Conservation (phyloP, 2,329 filamentous ascomycete species). For the Cordyceps fumosorosea region DNA sequence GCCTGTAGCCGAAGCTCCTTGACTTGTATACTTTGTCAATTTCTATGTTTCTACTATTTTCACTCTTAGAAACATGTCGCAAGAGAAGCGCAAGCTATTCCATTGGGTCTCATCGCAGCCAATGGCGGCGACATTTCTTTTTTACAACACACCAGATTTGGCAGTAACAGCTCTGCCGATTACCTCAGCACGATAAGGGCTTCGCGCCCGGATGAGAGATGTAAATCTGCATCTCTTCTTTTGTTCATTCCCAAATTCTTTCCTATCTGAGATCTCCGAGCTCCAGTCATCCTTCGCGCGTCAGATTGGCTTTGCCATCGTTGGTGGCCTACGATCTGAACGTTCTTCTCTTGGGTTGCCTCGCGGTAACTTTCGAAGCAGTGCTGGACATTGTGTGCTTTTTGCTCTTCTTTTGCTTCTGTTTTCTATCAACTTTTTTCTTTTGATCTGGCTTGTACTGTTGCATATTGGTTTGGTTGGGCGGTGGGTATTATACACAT, state of each 20-base stretch:
- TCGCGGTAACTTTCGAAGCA: conserved; percentile 1
- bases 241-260: background rate
- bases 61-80: background rate
- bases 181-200: conserved; percentile 6
- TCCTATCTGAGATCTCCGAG: background rate
- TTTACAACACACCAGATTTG: background rate
- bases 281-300: background rate
- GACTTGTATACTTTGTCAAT: background rate
- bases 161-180: background rate
- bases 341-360: background rate
- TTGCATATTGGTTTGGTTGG: background rate
- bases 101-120: background rate
- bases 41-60: background rate
- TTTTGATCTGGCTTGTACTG: background rate
- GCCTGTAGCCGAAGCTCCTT: conserved; percentile 25
- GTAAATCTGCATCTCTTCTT: background rate
- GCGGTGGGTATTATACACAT: background rate
- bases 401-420: background rate
- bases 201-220: conserved; percentile 6
- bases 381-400: conserved; percentile 9
- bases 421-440: background rate
- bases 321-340: background rate
- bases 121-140: conserved; percentile 3
- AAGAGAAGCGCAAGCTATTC: conserved; percentile 5
- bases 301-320: background rate